Evolutionary conservation across 257 asterid species (phyloP).

Genomic region (Jacaranda mimosifolia): DNA sequence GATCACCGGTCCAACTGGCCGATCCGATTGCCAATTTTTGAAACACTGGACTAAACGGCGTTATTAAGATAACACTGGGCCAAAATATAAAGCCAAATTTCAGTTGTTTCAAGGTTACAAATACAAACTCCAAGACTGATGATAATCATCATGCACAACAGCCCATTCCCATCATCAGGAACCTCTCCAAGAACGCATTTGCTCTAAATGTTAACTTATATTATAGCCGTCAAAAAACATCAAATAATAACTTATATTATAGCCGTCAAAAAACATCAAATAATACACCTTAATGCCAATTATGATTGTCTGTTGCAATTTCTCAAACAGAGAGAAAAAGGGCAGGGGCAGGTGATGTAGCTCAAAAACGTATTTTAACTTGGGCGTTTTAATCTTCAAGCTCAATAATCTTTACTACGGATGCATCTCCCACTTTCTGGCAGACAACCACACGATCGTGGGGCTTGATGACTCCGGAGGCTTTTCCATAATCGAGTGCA

Average conservation of each 20-base stretch:
- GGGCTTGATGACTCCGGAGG: slow-evolving; percentile 69
- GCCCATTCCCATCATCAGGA: slow-evolving; percentile 13
- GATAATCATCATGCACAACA: slow-evolving; percentile 23
- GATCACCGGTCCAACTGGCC: too few relatives aligned
- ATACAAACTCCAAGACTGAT: slow-evolving; percentile 6
- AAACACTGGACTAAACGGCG: too few relatives aligned
- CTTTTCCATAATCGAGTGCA: slow-evolving; percentile 83
- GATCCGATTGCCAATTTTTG: too few relatives aligned
- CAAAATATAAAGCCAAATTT: too few relatives aligned
- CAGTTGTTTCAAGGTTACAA: too few relatives aligned
- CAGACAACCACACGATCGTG: slow-evolving; percentile 85
- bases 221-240: too few relatives aligned
- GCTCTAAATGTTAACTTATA: neutral
- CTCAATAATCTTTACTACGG: slow-evolving; percentile 87
- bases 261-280: slow-evolving; percentile 23
- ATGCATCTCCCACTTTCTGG: slow-evolving; percentile 92
- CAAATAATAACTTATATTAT: neutral
- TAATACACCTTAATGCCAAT: slow-evolving; percentile 6
- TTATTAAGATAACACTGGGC: too few relatives aligned
- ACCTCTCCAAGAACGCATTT: neutral
- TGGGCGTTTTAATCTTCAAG: slow-evolving; percentile 59
- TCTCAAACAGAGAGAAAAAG: neutral
- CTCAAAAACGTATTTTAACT: neutral
- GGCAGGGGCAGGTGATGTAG: neutral
- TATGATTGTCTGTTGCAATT: slow-evolving; percentile 9